Evolutionary conservation across 75 land plant species (phyloP), one percentile per base, ranked within the genome.

Genomic region (Larix kaempferi): DNA sequence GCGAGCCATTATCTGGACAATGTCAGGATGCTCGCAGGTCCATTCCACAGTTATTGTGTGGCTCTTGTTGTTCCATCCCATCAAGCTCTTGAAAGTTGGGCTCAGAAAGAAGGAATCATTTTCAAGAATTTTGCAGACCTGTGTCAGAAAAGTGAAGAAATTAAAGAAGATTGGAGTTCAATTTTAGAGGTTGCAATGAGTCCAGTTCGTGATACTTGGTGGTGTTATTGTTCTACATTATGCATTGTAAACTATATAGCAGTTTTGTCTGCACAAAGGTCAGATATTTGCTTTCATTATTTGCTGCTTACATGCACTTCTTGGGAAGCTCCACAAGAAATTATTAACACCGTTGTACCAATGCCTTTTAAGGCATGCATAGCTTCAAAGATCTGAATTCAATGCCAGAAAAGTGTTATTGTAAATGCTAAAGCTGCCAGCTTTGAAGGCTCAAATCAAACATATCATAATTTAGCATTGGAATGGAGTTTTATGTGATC

Each of bases 251-350:
- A 69, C 52, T 17, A 69, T 12, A 69, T 69, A 41, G 13, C 75
- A 54, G 27, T 25, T 56, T 52, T 74, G 4, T 2, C 75, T 15
- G 19, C 19, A 72, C 39, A 71, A 26, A 27, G 57, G 57, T 27
- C 27, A 26, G 56, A 17, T 56, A 52, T 56, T 56, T 52, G 21
- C 56, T 55, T 54, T 7, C 22, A 14, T 49, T 7, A 23, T 26
- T 55, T 60, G 57, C 37, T 56, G 75, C 57, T 41, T 26, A 74
- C 17, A 58, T 54, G 57, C 75, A 74, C 58, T 25, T 25, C 75
- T n/a, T 25, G 56, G 29, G 57, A 74, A 52, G 56, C n/a, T 17
- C 26, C 21, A 74, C 8, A 13, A 55, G 19, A 74, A 56, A 54
- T 55, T 44, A 6, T 69, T n/a, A 41, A 39, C 23, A 69, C 3